A percentile compares a stretch with the other conserved stretches of the same genome.
These are phyloP conservation scores for Hypoxylon trugodes DNA, from an alignment of 495 filamentous ascomycete species.

Conservation along the genomic window DNA sequence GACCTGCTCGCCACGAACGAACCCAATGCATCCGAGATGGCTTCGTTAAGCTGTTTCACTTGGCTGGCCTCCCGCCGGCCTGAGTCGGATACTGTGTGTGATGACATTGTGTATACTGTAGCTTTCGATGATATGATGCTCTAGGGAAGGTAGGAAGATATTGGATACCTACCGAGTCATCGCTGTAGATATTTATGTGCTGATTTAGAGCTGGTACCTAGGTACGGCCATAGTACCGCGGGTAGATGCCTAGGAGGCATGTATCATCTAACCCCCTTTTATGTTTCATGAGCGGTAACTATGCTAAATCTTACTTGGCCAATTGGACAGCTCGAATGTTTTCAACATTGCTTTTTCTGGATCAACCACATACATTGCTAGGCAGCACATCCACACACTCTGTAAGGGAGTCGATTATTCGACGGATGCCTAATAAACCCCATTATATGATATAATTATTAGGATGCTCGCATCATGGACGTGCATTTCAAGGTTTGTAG, in stretches of 20 bases:
- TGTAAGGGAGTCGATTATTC: too few relatives aligned
- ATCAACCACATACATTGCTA: not conserved
- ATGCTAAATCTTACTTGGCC: not conserved
- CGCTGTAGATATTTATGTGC: not conserved
- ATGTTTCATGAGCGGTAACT: not conserved
- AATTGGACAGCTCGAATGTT: not conserved
- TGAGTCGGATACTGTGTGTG: not conserved
- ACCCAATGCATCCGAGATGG: not conserved
- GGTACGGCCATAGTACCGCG: not conserved
- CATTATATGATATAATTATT: too few relatives aligned
- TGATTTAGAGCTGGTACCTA: too few relatives aligned
- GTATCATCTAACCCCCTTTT: not conserved
- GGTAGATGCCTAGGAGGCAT: not conserved
- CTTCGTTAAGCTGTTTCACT: not conserved
- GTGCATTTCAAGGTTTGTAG: too few relatives aligned
- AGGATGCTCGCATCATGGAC: too few relatives aligned
- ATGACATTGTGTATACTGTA: not conserved
- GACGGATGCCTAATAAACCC: too few relatives aligned
- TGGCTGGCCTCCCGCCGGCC: not conserved
- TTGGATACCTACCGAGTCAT: not conserved
- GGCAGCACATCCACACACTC: slow-evolving; percentile 1
- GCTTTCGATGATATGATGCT: not conserved
- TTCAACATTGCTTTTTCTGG: not conserved
- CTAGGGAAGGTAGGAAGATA: not conserved
- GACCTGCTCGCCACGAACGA: not conserved